Conservation (phyloP, 768 basidiomycete species). For the Strobilomyces dryophilus region DNA sequence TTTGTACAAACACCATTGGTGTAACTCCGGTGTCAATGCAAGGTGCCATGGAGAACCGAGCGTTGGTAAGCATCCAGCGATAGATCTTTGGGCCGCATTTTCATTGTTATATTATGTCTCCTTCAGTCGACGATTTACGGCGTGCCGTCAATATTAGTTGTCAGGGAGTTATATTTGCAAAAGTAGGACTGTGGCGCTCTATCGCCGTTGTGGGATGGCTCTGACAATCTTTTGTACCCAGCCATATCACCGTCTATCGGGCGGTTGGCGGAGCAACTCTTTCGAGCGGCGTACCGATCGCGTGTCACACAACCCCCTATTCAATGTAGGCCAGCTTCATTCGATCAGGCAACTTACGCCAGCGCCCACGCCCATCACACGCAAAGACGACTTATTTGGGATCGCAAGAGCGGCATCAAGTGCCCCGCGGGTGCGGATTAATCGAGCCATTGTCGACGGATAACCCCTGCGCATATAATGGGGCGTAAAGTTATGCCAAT, state of each 20-base stretch:
- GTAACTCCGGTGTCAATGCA: slow-evolving; percentile 23
- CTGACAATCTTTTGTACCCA: neutral
- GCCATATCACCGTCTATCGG: too few species aligned
- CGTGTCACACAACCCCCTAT: neutral
- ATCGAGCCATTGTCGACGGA: too few species aligned
- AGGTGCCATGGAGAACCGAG: slow-evolving; percentile 13
- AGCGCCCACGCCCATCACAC: too few species aligned
- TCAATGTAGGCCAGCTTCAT: neutral
- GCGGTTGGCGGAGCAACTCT: too few species aligned
- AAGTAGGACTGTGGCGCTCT: neutral
- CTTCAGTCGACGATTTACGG: too few species aligned
- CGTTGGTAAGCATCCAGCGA: neutral
- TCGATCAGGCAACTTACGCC: neutral
- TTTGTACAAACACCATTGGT: slow-evolving; percentile 10
- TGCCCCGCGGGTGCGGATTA: too few species aligned
- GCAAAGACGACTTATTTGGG: too few species aligned
- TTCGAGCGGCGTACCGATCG: neutral
- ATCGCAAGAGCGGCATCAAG: too few species aligned
- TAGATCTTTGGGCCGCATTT: neutral
- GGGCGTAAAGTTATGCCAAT: neutral
- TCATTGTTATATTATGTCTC: too few species aligned
- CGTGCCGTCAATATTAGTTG: neutral
- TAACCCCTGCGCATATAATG: slow-evolving; percentile 3
- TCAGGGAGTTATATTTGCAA: neutral
- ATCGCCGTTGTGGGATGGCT: neutral